Evolutionary conservation across 345 rosid species (phyloP), one percentile per base, ranked within the genome.

Genomic region (Hevea brasiliensis): DNA sequence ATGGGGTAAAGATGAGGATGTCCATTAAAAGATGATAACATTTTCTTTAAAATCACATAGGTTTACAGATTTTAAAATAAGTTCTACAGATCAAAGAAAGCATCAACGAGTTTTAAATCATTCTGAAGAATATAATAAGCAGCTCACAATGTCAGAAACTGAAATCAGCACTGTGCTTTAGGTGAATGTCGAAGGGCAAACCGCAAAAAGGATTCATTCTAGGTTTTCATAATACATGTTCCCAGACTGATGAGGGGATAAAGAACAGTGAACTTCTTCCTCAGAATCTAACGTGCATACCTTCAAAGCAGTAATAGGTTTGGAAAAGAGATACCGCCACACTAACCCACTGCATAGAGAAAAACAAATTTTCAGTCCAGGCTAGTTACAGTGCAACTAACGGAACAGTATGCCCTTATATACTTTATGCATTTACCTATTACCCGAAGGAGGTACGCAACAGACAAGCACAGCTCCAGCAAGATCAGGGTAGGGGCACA

Each of bases 371-470:
- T 60, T 65, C 32, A 35, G 60, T 7, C 62, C 65, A 6, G 56
- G 75, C 37, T 53, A 41, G 65, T 17, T 37, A 48, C 17, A 66
- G 59, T 66, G 47, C 61, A 73, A 68, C 26, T 61, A 23, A 50
- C 74, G 3, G 4, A 59, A 71, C 45, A 74, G 60, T n/a, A 63
- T 51, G 64, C 4, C 51, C 8, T 63, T 69, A 44, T 17, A 48
- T 32, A 24, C 76, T 53, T 26, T 53, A 72, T 44, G 44, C 84
- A 70, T 18, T 84, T 85, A 94, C 98, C 97, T 88, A 81, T 94
- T 92, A 76, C 98, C 94, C 0, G 92, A 88, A 76, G 98, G 97
- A 64, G 98, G 98, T 37, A 90, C 98, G 12, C 97, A 92, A 87
- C 96, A 94, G 40, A 90, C 82, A 21, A 94, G 77, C 14, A 79